phyloP scores from a whole-genome alignment of 2,329 filamentous ascomycete species.

The Alternaria conjuncta region DNA sequence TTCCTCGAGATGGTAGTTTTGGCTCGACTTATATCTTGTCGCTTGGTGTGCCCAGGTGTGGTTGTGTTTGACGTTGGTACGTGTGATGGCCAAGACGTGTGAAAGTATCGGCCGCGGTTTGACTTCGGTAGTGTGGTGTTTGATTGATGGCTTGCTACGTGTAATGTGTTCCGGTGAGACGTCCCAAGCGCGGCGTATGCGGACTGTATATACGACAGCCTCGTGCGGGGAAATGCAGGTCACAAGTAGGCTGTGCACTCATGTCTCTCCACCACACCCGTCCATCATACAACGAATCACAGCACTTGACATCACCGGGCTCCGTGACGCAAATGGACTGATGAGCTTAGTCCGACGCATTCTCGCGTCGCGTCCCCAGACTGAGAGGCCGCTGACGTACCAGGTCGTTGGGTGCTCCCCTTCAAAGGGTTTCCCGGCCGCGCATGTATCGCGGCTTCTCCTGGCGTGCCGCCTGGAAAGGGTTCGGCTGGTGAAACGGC shows the following conservation, averaged over 20 bases:
- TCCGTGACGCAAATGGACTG: slow-evolving; percentile 10
- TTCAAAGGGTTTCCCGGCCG: slow-evolving; percentile 39
- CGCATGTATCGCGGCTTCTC: slow-evolving; percentile 31
- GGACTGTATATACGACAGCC: slow-evolving; percentile 31
- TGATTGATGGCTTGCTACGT: slow-evolving; percentile 19
- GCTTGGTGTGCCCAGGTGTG: neutral
- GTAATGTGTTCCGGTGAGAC: slow-evolving; percentile 18
- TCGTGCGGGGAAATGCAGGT: slow-evolving; percentile 33
- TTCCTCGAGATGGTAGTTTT: slow-evolving; percentile 4
- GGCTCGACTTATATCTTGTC: slow-evolving; percentile 10
- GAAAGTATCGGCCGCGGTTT: slow-evolving; percentile 28
- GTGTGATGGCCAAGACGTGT: slow-evolving; percentile 16
- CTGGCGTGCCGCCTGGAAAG: slow-evolving; percentile 17
- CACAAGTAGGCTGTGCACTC: slow-evolving; percentile 35
- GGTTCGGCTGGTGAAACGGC: slow-evolving; percentile 23
- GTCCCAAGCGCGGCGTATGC: slow-evolving; percentile 23
- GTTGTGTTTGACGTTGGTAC: neutral
- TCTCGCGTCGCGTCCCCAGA: slow-evolving; percentile 30
- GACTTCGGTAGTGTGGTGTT: slow-evolving; percentile 9
- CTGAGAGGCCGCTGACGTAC: slow-evolving; percentile 29
- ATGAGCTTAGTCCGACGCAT: slow-evolving; percentile 33
- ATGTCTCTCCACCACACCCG: slow-evolving; percentile 35
- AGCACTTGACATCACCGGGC: slow-evolving; percentile 23
- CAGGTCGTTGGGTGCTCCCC: slow-evolving; percentile 16
- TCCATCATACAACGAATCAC: slow-evolving; percentile 45